Conservation (phyloP, 495 filamentous ascomycete genomes). For the Geoglossum glabrum region DNA sequence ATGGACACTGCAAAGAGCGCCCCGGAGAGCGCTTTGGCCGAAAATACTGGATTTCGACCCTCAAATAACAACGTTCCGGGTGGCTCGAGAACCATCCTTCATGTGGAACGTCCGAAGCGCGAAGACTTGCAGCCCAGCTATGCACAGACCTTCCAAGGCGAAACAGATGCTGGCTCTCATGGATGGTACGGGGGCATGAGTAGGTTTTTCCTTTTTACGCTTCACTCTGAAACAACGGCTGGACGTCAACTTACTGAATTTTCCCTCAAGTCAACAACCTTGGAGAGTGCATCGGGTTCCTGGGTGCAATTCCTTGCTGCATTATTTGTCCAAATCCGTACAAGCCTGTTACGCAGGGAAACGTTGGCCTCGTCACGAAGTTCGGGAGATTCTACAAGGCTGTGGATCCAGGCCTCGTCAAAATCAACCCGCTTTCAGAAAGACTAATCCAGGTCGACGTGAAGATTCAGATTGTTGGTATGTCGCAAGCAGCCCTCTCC, state of each 20-base stretch:
- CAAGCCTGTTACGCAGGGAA: conserved; percentile 81
- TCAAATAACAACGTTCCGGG: background rate
- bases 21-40: conserved; percentile 1
- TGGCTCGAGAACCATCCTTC: background rate
- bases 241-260: background rate
- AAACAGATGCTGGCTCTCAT: conserved; percentile 45
- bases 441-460: conserved; percentile 81
- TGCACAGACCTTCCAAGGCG: conserved; percentile 50
- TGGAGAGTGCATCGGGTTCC: conserved; percentile 54
- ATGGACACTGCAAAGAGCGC: background rate
- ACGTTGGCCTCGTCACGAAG: conserved; percentile 85
- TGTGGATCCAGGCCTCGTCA: conserved; percentile 91
- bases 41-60: conserved; percentile 8
- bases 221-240: background rate
- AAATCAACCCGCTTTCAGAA: conserved; percentile 94
- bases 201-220: conserved; percentile 22
- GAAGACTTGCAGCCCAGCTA: conserved; percentile 83
- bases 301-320: conserved; percentile 85
- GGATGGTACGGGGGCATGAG: conserved; percentile 87
- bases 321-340: conserved; percentile 88
- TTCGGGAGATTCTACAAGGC: conserved; percentile 94
- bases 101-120: conserved; percentile 57
- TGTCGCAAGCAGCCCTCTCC: conserved; percentile 11
- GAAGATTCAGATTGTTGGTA: conserved; percentile 92
- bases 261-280: conserved; percentile 45